phyloP scores from a whole-genome alignment of 2,329 filamentous ascomycete genomes.

The Neoscytalidium dimidiatum region DNA sequence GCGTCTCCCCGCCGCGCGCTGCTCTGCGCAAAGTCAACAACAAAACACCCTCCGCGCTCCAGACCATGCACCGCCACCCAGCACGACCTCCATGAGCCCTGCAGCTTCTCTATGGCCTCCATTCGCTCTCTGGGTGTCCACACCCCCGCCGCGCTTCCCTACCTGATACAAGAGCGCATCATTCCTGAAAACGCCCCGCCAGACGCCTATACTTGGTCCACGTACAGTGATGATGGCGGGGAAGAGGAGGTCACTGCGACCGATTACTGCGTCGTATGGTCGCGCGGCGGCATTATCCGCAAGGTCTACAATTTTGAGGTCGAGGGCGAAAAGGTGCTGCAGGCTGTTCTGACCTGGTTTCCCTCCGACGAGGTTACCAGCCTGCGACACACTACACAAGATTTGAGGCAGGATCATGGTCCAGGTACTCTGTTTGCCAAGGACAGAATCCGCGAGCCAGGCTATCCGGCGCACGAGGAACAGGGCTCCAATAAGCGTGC shows the following conservation, averaged over 20 bases:
- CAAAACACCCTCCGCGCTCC: conserved; percentile 8
- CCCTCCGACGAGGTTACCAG: conserved; percentile 46
- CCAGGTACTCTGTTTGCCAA: conserved; percentile 25
- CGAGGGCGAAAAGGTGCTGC: conserved; percentile 83
- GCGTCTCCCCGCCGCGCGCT: conserved; percentile 21
- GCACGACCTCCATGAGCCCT: conserved; percentile 34
- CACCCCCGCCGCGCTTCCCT: conserved; percentile 78
- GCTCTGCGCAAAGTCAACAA: conserved; percentile 10
- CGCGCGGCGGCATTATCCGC: conserved; percentile 78
- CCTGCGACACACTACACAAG: neutral
- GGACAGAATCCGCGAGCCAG: conserved; percentile 30
- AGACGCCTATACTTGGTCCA: conserved; percentile 75
- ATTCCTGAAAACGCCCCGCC: conserved; percentile 67
- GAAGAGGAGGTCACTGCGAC: conserved; percentile 73
- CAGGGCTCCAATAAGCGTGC: conserved; percentile 18
- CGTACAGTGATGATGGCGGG: conserved; percentile 49
- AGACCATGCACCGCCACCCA: conserved; percentile 14
- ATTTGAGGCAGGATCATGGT: neutral
- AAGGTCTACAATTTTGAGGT: conserved; percentile 84
- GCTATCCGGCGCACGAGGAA: neutral
- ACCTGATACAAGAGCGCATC: conserved; percentile 79
- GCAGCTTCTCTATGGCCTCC: conserved; percentile 69
- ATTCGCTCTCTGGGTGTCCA: conserved; percentile 90
- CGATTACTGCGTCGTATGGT: conserved; percentile 80
- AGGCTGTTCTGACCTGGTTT: conserved; percentile 85